Evolutionary conservation across 176 grass and related monocot genomes (phyloP).

Genomic region (Eleusine indica): DNA sequence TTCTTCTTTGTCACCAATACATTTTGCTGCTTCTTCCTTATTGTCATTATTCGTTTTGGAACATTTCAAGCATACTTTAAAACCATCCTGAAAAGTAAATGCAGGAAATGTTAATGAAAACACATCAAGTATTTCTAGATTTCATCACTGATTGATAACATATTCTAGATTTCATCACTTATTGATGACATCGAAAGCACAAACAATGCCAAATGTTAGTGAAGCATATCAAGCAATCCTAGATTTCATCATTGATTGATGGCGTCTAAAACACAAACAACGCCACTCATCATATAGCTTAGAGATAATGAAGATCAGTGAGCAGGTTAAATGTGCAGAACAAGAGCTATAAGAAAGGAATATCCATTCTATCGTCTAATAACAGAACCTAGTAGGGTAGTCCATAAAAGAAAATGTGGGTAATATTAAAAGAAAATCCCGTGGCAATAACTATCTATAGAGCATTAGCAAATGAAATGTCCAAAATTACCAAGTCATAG

Average conservation of each 20-base stretch:
- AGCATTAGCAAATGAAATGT: background rate
- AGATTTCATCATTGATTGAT: background rate
- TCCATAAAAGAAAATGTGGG: background rate
- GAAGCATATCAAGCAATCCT: too few species aligned
- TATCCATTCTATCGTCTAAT: constrained; percentile 6
- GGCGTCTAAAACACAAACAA: background rate
- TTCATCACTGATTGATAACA: background rate
- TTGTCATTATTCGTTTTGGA: constrained; percentile 53
- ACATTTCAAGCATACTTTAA: constrained; percentile 75
- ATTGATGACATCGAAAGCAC: background rate
- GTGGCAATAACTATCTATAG: background rate
- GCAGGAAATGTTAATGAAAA: constrained; percentile 16
- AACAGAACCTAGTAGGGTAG: background rate
- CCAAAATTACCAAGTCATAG: background rate
- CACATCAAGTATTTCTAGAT: constrained; percentile 1
- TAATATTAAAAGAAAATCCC: background rate
- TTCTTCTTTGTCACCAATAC: constrained; percentile 37
- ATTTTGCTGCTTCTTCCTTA: constrained; percentile 47
- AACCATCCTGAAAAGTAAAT: constrained; percentile 65
- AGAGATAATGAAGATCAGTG: background rate
- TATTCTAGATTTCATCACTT: background rate
- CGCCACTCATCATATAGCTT: background rate
- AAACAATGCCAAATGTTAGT: too few species aligned
- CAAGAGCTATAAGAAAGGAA: background rate
- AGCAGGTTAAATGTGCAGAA: background rate